Conservation (phyloP, 2,329 filamentous ascomycete genomes). For the Scedosporium minutisporum region DNA sequence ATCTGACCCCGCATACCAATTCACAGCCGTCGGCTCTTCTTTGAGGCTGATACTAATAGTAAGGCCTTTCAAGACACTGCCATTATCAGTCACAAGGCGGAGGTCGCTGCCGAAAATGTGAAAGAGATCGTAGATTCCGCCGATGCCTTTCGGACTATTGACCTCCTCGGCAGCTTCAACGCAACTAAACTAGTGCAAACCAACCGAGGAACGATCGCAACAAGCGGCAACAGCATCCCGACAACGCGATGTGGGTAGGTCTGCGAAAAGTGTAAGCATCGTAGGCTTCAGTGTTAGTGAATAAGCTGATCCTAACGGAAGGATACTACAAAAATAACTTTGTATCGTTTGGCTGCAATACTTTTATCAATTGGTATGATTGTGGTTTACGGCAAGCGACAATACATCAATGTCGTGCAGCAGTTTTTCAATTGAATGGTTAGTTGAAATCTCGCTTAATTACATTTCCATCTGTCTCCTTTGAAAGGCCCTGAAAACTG, state of each 20-base stretch:
- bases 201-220: background rate
- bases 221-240: background rate
- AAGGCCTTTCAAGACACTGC: background rate
- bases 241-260: background rate
- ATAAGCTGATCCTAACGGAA: too few relatives aligned
- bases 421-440: too few relatives aligned
- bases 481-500: too few relatives aligned
- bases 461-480: too few relatives aligned
- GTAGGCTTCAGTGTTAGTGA: too few relatives aligned
- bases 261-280: background rate
- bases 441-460: too few relatives aligned
- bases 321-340: too few relatives aligned
- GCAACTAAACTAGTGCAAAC: background rate
- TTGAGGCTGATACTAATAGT: background rate
- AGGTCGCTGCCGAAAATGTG: background rate
- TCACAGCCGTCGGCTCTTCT: background rate
- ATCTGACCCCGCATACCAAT: background rate
- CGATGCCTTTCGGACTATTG: background rate
- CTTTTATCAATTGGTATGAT: too few relatives aligned
- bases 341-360: too few relatives aligned
- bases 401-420: too few relatives aligned
- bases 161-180: slow-evolving; percentile 4
- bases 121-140: background rate
- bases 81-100: background rate
- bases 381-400: too few relatives aligned